Evolutionary conservation across 2,329 filamentous ascomycete species (phyloP), one percentile per base, ranked within the genome.

Genomic region (Venturia aucupariae): DNA sequence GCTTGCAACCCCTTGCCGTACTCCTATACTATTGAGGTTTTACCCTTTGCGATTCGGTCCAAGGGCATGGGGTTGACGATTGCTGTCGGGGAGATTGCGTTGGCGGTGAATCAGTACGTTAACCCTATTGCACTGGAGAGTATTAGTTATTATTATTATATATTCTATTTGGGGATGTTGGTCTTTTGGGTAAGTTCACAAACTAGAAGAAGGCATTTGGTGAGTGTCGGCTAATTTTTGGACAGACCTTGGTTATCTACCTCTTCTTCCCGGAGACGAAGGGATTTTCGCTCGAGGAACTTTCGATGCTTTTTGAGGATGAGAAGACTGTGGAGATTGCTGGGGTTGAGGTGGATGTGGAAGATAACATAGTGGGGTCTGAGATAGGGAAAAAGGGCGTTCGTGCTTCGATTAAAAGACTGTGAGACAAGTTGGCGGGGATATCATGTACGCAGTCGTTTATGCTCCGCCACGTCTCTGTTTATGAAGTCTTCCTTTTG

Each of bases 191-290:
- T 48, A 19, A 48, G 46, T 27, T 27, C 27, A n/a, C n/a, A 11
- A 41, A 41, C 32, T 4, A 4, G 32, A 35, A 35, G n/a, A n/a
- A 35, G 4, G 10, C n/a, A 4, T 65, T 87, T 85, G 30, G 38
- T 24, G 22, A 32, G 32, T 19, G 5, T 19, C 6, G 13, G 3
- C 55, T 60, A 24, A 38, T n/a, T 38, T n/a, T 81, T 59, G 73
- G 81, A 70, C 83, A 87, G 73, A 75, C 87, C 57, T 67, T 83
- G 59, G 86, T 87, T 68, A 84, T 88, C 42, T 86, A 81, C 74
- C 85, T 85, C 77, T 82, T 87, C 73, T 87, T 86, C 72, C 81
- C 87, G 64, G 87, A 90, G 77, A 90, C 87, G 22, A 85, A 84
- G 70, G 62, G 62, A 1, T 39, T 38, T 22, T 39, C 51, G 10